Percentiles rank a stretch among this genome's conserved stretches.
These are phyloP conservation scores for Hibiscus syriacus DNA, from an alignment of 345 rosid species.

Conservation along the genomic window DNA sequence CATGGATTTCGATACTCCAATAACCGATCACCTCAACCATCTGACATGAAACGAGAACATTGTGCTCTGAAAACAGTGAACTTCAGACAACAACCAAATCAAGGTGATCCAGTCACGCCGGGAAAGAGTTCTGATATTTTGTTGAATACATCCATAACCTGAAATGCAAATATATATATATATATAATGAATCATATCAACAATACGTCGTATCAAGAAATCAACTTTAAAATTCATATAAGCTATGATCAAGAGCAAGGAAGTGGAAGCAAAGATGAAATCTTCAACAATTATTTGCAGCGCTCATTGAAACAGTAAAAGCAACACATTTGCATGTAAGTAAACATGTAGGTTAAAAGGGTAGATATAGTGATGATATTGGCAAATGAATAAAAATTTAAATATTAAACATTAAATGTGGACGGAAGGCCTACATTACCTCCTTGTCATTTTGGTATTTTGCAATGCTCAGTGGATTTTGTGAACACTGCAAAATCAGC, in stretches of 20 bases:
- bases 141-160: constrained; percentile 97
- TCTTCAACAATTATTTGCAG: background rate
- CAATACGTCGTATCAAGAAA: background rate
- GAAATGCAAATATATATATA: constrained; percentile 13
- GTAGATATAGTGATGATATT: too few relatives aligned
- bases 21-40: background rate
- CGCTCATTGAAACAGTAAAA: background rate
- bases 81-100: constrained; percentile 10
- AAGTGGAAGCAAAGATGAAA: background rate
- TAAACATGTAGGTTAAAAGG: too few relatives aligned
- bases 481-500: constrained; percentile 71
- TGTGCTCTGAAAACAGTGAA: constrained; percentile 6
- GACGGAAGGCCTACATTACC: constrained; percentile 34
- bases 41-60: background rate
- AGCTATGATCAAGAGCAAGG: background rate
- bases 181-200: too few relatives aligned
- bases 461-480: constrained; percentile 74
- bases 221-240: background rate
- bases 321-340: background rate
- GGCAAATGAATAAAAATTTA: too few relatives aligned
- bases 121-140: constrained; percentile 93
- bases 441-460: constrained; percentile 97
- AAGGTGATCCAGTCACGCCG: constrained; percentile 50
- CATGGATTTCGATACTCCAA: background rate
- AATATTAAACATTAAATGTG: background rate